Percentiles rank a stretch among this genome's conserved stretches.
Evolutionary conservation across 768 basidiomycete genomes (phyloP).

Genomic region (Asterophora parasitica): DNA sequence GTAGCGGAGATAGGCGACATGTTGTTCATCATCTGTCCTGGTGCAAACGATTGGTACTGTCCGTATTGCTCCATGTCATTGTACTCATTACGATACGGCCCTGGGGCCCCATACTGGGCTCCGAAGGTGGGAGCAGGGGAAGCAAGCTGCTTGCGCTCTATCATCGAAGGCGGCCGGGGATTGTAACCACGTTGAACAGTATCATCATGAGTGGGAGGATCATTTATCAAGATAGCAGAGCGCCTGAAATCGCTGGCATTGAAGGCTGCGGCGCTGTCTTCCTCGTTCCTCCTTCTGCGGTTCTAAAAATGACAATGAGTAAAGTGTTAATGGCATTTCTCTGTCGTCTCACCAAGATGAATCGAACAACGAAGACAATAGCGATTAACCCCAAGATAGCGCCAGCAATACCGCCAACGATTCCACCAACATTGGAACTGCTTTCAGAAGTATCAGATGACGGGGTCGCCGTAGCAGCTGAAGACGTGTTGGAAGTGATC

Average conservation of each 20-base stretch:
- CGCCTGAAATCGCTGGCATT: slow-evolving; percentile 56
- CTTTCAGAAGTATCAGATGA: slow-evolving; percentile 11
- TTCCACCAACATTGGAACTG: slow-evolving; percentile 24
- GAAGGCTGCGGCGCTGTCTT: slow-evolving; percentile 42
- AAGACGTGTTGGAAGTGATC: slow-evolving; percentile 8
- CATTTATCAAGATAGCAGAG: slow-evolving; percentile 56
- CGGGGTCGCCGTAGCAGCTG: slow-evolving; percentile 17
- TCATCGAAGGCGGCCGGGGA: slow-evolving; percentile 51
- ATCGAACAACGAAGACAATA: slow-evolving; percentile 38
- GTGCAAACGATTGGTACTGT: slow-evolving; percentile 27
- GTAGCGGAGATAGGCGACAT: slow-evolving; percentile 19
- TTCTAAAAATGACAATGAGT: slow-evolving; percentile 4
- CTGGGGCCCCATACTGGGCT: slow-evolving; percentile 26
- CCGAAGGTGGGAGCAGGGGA: slow-evolving; percentile 30
- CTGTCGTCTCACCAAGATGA: slow-evolving; percentile 37
- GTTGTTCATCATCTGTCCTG: slow-evolving; percentile 31
- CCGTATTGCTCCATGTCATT: slow-evolving; percentile 14
- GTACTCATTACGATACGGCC: slow-evolving; percentile 17
- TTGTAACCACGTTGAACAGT: slow-evolving; percentile 38
- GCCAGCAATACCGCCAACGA: slow-evolving; percentile 43
- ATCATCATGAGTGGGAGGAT: slow-evolving; percentile 41
- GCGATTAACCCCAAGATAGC: slow-evolving; percentile 38
- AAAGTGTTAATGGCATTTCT: background rate
- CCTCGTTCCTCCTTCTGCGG: slow-evolving; percentile 41
- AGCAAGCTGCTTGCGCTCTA: slow-evolving; percentile 17